Percentiles rank a stretch among this genome's conserved stretches.
phyloP scores from a whole-genome alignment of 805 yeast genomes.

The Hanseniaspora valbyensis region DNA sequence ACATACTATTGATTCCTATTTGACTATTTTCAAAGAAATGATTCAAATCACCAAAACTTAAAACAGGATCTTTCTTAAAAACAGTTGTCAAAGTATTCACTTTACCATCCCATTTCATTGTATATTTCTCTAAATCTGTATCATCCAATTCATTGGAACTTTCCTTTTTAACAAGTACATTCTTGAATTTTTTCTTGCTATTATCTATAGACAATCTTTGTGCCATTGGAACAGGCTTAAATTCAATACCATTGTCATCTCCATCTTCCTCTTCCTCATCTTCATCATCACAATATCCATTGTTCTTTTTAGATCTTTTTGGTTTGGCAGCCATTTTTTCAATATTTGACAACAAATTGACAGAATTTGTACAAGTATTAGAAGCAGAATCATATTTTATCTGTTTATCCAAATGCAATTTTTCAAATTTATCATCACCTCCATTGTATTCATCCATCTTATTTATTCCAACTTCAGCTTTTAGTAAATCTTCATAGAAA shows the following conservation, averaged over 20 bases:
- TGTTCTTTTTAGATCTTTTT: neutral
- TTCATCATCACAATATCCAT: neutral
- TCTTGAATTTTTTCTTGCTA: neutral
- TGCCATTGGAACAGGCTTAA: neutral
- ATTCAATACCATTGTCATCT: conserved; percentile 5
- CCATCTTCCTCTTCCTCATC: conserved; percentile 4
- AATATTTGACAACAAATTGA: neutral
- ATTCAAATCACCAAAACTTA: conserved; percentile 24
- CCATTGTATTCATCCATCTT: conserved; percentile 7
- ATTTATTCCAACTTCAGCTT: neutral
- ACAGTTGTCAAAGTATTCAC: conserved; percentile 25
- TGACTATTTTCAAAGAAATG: conserved; percentile 17
- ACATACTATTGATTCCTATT: neutral
- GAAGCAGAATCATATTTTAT: conserved; percentile 2
- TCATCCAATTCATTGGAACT: conserved; percentile 15
- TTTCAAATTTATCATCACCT: conserved; percentile 14
- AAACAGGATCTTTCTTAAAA: conserved; percentile 27
- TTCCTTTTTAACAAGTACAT: neutral
- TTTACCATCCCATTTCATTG: conserved; percentile 13
- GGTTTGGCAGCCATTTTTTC: neutral
- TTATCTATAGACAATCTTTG: neutral
- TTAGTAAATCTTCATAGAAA: conserved; percentile 24
- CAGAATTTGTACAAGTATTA: neutral
- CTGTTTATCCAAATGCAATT: conserved; percentile 7
- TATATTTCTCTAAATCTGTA: conserved; percentile 1